Evolutionary conservation across 495 filamentous ascomycete genomes (phyloP), one percentile per base, ranked within the genome.

Genomic region (Neurospora cerealis): DNA sequence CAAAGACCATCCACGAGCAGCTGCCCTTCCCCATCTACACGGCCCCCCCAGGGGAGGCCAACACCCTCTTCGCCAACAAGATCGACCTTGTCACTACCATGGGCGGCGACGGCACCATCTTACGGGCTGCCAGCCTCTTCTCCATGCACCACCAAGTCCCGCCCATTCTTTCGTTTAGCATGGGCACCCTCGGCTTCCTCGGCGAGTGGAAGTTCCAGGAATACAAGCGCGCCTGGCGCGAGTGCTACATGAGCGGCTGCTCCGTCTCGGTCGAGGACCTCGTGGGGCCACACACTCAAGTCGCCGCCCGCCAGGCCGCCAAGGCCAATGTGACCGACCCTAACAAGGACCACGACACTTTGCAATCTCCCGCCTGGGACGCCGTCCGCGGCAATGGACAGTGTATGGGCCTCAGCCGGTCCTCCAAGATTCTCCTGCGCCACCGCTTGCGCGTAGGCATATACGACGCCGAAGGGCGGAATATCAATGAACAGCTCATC

Each of bases 151-250:
- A 87, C 54, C 88, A 89, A 48, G 94, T 98, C 0, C 96, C 96
- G 0, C 96, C 96, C 0, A 91, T 98, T n/a, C 85, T 99, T 32
- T 92, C 91, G 13, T 99, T 99, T 82, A 95, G 93, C 79, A 97
- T 99, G 94, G 96, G 96, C 7, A 95, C 95, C 0, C 83, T 99
- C 2, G 96, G 96, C 0, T 99, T 99, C 75, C 84, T 99, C 21
- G 95, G 95, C 41, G 96, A 98, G 82, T 98, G 95, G 94, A 95
- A 94, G 75, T 98, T 98, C 80, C 84, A 86, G 13, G 95, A 98
- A 76, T 92, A 94, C 80, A 95, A 95, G 78, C 87, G 92, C 34
- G 96, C 95, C 0, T 97, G 96, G 83, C 87, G 93, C 36, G 94
- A 97, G 79, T 92, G 96, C 36, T 97, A 96, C 82, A 95, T 96